phyloP scores from a whole-genome alignment of 1,139 yeast genomes.

The Trichomonascaceae sp. region DNA sequence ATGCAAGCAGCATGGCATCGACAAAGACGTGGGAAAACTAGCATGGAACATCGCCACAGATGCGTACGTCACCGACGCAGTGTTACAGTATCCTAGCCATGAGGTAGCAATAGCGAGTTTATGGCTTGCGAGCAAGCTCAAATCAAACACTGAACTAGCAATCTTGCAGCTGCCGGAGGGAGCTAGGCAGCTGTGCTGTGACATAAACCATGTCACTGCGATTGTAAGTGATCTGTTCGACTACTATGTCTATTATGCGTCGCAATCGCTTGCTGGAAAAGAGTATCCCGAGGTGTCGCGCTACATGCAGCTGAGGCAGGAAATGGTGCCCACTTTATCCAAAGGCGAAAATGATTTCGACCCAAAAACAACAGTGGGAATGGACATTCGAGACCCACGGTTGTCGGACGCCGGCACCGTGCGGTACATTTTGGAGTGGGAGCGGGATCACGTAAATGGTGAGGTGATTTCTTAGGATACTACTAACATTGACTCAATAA shows the following conservation, averaged over 20 bases:
- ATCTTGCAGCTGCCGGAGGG: conserved; percentile 13
- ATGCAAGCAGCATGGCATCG: conserved; percentile 37
- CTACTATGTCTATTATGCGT: conserved; percentile 24
- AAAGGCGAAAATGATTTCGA: conserved; percentile 3
- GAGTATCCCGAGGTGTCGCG: conserved; percentile 8
- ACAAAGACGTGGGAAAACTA: conserved; percentile 21
- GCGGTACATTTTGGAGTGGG: conserved; percentile 22
- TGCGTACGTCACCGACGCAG: conserved; percentile 56
- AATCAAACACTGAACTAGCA: conserved; percentile 14
- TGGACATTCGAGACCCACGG: conserved; percentile 15
- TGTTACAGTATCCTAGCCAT: conserved; percentile 67
- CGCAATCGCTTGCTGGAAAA: conserved; percentile 10
- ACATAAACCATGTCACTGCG: conserved; percentile 41
- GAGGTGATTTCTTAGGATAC: conserved; percentile 9
- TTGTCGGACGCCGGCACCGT: conserved; percentile 19
- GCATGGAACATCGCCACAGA: conserved; percentile 76
- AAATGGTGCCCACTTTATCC: conserved; percentile 9
- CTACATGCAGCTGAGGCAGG: conserved; percentile 13
- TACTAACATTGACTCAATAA: background rate
- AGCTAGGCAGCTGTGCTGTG: too few species aligned
- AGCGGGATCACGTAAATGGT: conserved; percentile 12
- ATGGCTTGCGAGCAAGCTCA: conserved; percentile 35
- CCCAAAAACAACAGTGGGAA: conserved; percentile 4
- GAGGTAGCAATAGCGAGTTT: conserved; percentile 62
- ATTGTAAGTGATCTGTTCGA: conserved; percentile 51